Percentiles rank a stretch among this genome's conserved stretches.
Evolutionary conservation across 2,329 filamentous ascomycete genomes (phyloP).

Genomic region (Albifimbria verrucaria): DNA sequence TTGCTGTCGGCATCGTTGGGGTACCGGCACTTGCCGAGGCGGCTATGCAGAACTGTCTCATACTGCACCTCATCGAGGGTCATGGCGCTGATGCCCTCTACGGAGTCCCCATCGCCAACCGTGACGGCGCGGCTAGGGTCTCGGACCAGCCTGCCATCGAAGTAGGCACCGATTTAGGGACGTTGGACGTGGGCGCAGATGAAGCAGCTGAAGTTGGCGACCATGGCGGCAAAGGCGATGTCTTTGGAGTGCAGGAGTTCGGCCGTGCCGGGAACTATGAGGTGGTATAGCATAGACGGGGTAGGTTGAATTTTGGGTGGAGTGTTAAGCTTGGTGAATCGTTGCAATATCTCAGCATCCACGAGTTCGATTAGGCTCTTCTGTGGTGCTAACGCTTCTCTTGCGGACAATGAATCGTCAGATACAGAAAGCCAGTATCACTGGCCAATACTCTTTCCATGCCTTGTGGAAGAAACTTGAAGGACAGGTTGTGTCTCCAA

Average conservation of each 20-base stretch:
- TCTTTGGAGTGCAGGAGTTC: slow-evolving; percentile 28
- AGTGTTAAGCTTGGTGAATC: slow-evolving; percentile 47
- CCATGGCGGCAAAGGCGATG: slow-evolving; percentile 41
- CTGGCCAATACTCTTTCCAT: slow-evolving; percentile 8
- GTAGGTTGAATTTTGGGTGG: slow-evolving; percentile 45
- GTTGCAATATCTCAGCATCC: slow-evolving; percentile 48
- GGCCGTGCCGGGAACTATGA: slow-evolving; percentile 33
- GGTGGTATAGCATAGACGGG: slow-evolving; percentile 42
- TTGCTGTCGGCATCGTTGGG: slow-evolving; percentile 58
- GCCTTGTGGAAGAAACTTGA: slow-evolving; percentile 37
- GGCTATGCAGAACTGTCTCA: slow-evolving; percentile 59
- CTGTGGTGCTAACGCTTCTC: neutral
- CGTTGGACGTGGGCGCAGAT: slow-evolving; percentile 42
- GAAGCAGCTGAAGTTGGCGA: slow-evolving; percentile 37
- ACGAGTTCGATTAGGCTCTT: slow-evolving; percentile 18
- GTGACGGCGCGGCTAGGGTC: slow-evolving; percentile 6
- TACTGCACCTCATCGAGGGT: slow-evolving; percentile 39
- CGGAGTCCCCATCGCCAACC: neutral
- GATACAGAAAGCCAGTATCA: neutral
- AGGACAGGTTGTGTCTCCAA: slow-evolving; percentile 49
- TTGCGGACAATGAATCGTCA: neutral
- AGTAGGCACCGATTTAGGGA: slow-evolving; percentile 61
- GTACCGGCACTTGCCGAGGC: slow-evolving; percentile 67
- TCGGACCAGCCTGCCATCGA: slow-evolving; percentile 29
- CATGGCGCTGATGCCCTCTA: neutral